These are phyloP conservation scores for Zygosaccharomyces bailii DNA, from an alignment of 805 yeast species.

Conservation along the genomic window DNA sequence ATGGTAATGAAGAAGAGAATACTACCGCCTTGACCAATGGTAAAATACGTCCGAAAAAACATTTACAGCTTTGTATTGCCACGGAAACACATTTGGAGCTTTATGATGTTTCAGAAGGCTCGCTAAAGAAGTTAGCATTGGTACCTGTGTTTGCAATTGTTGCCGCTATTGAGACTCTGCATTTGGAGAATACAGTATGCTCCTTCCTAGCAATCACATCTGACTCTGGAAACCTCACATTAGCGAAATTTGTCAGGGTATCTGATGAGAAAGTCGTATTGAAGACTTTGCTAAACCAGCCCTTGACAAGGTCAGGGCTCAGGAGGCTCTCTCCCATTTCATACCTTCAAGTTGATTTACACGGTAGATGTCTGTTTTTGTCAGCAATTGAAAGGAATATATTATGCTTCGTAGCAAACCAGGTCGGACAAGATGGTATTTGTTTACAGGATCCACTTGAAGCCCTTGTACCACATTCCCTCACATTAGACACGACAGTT, in stretches of 20 bases:
- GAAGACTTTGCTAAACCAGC: conserved; percentile 53
- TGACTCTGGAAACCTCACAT: conserved; percentile 70
- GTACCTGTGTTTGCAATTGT: conserved; percentile 59
- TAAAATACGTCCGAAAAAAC: conserved; percentile 11
- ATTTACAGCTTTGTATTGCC: conserved; percentile 33
- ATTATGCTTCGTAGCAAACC: conserved; percentile 60
- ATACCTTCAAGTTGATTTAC: conserved; percentile 65
- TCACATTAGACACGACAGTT: conserved; percentile 55
- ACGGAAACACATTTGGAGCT: conserved; percentile 32
- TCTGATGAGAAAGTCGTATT: conserved; percentile 15
- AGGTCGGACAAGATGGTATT: conserved; percentile 47
- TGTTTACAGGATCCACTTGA: conserved; percentile 73
- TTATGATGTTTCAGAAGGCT: conserved; percentile 52
- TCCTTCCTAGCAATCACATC: conserved; percentile 68
- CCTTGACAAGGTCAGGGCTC: conserved; percentile 70
- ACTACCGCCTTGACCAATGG: neutral
- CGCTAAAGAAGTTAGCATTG: conserved; percentile 41
- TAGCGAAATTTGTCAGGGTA: conserved; percentile 44
- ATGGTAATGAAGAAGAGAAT: conserved; percentile 3
- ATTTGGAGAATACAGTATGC: conserved; percentile 48
- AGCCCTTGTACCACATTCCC: conserved; percentile 46
- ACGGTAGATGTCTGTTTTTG: conserved; percentile 63
- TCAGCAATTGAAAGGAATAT: conserved; percentile 73
- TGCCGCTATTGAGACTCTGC: conserved; percentile 49
- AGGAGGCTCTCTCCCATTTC: conserved; percentile 75